Base-by-base conservation (phyloP, 148 eudicot species). In the Chenopodium album region DNA sequence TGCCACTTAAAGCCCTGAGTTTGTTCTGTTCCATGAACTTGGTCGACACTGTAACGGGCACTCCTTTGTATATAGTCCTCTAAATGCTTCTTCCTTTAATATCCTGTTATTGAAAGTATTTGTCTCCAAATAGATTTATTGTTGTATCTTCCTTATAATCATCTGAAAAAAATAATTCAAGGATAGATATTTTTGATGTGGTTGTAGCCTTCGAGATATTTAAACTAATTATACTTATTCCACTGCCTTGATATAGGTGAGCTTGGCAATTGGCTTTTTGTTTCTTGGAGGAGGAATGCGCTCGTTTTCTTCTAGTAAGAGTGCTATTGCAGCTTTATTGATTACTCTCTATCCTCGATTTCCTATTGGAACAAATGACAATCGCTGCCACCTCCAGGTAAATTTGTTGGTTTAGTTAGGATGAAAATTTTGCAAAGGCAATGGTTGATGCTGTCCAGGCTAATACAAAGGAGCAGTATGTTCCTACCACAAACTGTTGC, bases 361-460 rank as follows among this genome's bases (percentile, higher is more conserved):
- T 76, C 99, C 99, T 26, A 89, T 90, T 22, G 98, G 98, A 78
- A 97, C 98, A 73, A 92, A 94, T 90, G 99, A 96, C 81, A 96
- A 96, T 81, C 91, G 98, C 62, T 96, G 99, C 88, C 98, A 92
- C 87, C 94, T 96, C 77, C 99, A 96, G 99, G 99, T 92, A 83
- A 64, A 41, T 60, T 56, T 23, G 73, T 13, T 81, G 72, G 37
- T 80, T 48, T 62, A 46, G 60, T 19, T 72, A 16, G 7, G 44
- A 41, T 41, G 44, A 41, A 41, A 41, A 41, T 41, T 41, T 41
- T 6, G 8, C 44, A 6, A 41, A 5, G 44, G 44, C 44, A 41
- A 41, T 41, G 44, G 44, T 41, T 41, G 44, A 41, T 6, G 44
- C 44, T 41, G 44, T 41, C 44, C 44, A 41, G 44, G 44, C 44